Evolutionary conservation across 73 alveolate genomes (phyloP), one percentile per base, ranked within the genome.

Genomic region (Blepharisma japonicum): DNA sequence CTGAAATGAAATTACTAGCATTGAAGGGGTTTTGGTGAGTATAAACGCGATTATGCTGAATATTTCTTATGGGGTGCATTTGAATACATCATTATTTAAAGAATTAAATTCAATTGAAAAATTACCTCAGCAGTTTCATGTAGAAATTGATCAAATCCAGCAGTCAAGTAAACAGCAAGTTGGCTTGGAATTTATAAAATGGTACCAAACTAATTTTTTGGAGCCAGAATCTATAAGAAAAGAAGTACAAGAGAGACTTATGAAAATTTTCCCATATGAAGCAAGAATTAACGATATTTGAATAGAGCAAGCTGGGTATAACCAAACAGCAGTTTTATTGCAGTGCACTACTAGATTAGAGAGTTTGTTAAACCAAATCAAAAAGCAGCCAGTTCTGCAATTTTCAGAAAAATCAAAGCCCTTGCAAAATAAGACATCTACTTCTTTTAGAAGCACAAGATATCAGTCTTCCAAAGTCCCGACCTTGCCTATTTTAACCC

Each of bases 161-260:
- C 47, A 14, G 18, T 61, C 23, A 25, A 61, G 46, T 61, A 25
- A 25, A 4, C 46, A n/a, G 18, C 74, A n/a, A 14, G 5, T 9
- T 2, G 5, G 23, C 11, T 14, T 61, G 74, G 74, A 61, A n/a
- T 61, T 61, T 61, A 61, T 61, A 0, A 61, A 61, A 61, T 61
- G 74, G 74, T 61, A 61, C 23, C 74, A 61, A 25, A 61, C 47
- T n/a, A 61, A 61, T 25, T 61, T 61, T 25, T 61, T 61, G 23
- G 74, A 61, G 23, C 18, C 23, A 8, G 23, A 8, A 20, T 14
- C 47, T 2, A 61, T 61, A 39, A 61, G 74, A 61, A 25, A 61
- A 25, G 14, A 18, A 14, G 74, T 61, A 2, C 14, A 14, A 14
- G 74, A 5, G 23, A 61, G 74, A 25, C 11, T 61, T 2, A 14